Evolutionary conservation across 2,329 filamentous ascomycete species (phyloP).

Genomic region (Claviceps monticola): DNA sequence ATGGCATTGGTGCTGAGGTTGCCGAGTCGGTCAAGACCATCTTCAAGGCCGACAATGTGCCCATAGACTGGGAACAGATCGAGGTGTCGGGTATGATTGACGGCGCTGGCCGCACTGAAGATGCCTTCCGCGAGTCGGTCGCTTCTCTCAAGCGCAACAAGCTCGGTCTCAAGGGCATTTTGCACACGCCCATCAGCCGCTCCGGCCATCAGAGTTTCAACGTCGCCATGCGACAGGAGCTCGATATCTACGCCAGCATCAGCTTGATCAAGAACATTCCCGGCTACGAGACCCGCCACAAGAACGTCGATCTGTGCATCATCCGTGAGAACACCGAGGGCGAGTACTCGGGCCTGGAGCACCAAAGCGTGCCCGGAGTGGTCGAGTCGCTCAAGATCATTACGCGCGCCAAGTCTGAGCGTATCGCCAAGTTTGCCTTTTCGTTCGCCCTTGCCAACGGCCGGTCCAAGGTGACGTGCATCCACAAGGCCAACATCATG

Average conservation of each 20-base stretch:
- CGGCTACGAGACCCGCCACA: slow-evolving; percentile 93
- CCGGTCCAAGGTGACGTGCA: slow-evolving; percentile 98
- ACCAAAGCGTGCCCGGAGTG: slow-evolving; percentile 91
- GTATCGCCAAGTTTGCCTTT: slow-evolving; percentile 98
- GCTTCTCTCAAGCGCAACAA: slow-evolving; percentile 96
- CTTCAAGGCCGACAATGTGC: slow-evolving; percentile 99
- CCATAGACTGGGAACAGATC: slow-evolving; percentile 97
- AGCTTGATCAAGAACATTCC: slow-evolving; percentile 99
- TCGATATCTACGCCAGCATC: slow-evolving; percentile 98
- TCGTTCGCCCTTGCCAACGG: slow-evolving; percentile 96
- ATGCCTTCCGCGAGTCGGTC: slow-evolving; percentile 90
- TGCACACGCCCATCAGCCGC: slow-evolving; percentile 92
- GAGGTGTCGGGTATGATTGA: slow-evolving; percentile 85
- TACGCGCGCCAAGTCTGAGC: slow-evolving; percentile 96
- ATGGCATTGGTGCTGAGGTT: slow-evolving; percentile 96
- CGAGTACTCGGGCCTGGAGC: slow-evolving; percentile 97
- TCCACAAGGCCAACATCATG: slow-evolving; percentile 99
- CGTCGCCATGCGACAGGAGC: slow-evolving; percentile 95
- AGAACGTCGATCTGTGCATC: slow-evolving; percentile 95
- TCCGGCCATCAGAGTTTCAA: slow-evolving; percentile 99
- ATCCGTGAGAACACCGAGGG: slow-evolving; percentile 99
- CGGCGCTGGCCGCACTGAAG: slow-evolving; percentile 70
- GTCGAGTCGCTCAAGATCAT: slow-evolving; percentile 99
- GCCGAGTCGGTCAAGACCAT: slow-evolving; percentile 97
- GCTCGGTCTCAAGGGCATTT: slow-evolving; percentile 95